Conservation (phyloP, 306 rosid species). For the Castanospermum australe region DNA sequence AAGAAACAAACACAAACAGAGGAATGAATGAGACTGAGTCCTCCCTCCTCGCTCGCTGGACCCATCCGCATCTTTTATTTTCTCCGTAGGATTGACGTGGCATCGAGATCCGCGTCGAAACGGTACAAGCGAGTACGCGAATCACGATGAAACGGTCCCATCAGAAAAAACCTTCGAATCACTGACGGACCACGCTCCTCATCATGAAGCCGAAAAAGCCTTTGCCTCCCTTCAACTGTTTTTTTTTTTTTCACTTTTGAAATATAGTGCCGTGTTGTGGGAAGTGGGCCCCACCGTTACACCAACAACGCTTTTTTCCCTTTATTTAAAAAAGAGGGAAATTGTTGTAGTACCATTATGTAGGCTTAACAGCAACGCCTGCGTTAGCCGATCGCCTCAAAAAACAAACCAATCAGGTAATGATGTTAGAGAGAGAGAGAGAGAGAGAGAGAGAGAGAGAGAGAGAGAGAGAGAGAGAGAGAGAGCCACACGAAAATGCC, state of each 20-base stretch:
- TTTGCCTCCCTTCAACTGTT: background rate
- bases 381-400: background rate
- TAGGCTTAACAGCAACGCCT: background rate
- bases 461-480: background rate
- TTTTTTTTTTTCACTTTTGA: background rate
- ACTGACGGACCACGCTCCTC: background rate
- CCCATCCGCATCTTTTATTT: background rate
- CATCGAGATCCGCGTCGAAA: slow-evolving; percentile 6
- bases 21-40: background rate
- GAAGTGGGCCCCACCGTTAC: background rate
- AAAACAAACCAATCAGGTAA: background rate
- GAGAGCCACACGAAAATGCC: background rate
- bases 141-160: too few species aligned
- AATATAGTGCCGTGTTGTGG: background rate
- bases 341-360: too few species aligned
- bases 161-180: background rate
- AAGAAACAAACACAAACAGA: too few species aligned
- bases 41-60: background rate
- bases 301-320: background rate
- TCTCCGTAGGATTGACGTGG: background rate
- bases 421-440: background rate
- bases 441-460: background rate
- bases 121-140: slow-evolving; percentile 14
- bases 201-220: slow-evolving; percentile 19
- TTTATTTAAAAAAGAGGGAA: background rate